These are phyloP conservation scores for Mallotus nudiflorus DNA, from an alignment of 345 rosid species.

Conservation along the genomic window DNA sequence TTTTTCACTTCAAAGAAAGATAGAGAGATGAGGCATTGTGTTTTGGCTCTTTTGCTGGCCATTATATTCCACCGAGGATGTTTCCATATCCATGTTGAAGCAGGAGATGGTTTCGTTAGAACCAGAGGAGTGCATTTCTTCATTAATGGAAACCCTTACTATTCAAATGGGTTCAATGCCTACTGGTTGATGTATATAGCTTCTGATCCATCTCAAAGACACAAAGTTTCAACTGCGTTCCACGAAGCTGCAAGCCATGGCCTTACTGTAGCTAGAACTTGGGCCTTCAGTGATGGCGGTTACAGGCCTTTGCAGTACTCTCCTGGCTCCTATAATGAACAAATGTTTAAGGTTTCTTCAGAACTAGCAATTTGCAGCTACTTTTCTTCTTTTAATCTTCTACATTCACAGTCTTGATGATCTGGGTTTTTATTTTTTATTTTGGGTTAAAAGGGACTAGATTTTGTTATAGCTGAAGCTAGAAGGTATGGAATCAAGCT, in stretches of 20 bases:
- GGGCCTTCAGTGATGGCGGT: constrained; percentile 40
- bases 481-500: constrained; percentile 35
- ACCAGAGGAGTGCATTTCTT: constrained; percentile 33
- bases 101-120: constrained; percentile 24
- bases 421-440: not conserved
- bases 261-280: constrained; percentile 35
- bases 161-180: constrained; percentile 37
- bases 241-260: constrained; percentile 28
- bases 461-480: constrained; percentile 37
- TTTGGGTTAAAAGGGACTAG: constrained; percentile 25
- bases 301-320: constrained; percentile 33
- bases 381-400: not conserved
- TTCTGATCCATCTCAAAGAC: constrained; percentile 32
- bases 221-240: constrained; percentile 31
- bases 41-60: constrained; percentile 13
- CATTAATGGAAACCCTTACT: constrained; percentile 30
- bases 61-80: constrained; percentile 13
- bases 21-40: constrained; percentile 46
- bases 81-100: constrained; percentile 19
- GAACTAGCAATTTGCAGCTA: not conserved
- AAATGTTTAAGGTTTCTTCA: constrained; percentile 28
- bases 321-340: constrained; percentile 32
- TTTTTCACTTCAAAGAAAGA: constrained; percentile 2
- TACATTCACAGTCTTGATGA: constrained; percentile 2
- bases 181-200: constrained; percentile 37